Evolutionary conservation across 371 early-diverging fungal species (phyloP).

Genomic region (Coemansia sp.): DNA sequence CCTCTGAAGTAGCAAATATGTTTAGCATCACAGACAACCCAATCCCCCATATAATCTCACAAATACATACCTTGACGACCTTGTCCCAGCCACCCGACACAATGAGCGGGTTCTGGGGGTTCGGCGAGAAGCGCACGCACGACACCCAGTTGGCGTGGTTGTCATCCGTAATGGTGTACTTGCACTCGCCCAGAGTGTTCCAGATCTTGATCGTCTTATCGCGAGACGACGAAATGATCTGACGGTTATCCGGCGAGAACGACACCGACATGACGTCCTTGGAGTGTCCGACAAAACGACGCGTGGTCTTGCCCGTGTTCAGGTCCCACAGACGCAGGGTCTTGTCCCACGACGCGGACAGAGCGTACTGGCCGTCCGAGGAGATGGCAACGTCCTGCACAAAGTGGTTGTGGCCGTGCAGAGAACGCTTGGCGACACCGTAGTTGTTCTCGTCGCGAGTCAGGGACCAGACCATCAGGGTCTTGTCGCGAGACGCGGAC

Average conservation of each 20-base stretch:
- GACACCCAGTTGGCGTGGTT: slow-evolving; percentile 98
- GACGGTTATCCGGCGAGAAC: slow-evolving; percentile 98
- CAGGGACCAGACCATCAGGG: slow-evolving; percentile 94
- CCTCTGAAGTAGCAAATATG: slow-evolving; percentile 58
- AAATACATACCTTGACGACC: slow-evolving; percentile 87
- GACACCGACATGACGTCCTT: slow-evolving; percentile 96
- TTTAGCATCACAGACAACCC: slow-evolving; percentile 43
- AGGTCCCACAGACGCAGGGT: slow-evolving; percentile 98
- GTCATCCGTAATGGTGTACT: slow-evolving; percentile 90
- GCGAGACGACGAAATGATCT: slow-evolving; percentile 96
- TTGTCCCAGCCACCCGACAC: slow-evolving; percentile 99
- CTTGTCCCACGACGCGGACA: slow-evolving; percentile 98
- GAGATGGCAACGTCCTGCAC: slow-evolving; percentile 96
- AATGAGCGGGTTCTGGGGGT: slow-evolving; percentile 95
- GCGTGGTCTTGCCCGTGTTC: slow-evolving; percentile 89
- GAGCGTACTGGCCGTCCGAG: slow-evolving; percentile 95
- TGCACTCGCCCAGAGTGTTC: slow-evolving; percentile 99
- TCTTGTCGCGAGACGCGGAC: slow-evolving; percentile 94
- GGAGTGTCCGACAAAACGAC: slow-evolving; percentile 96
- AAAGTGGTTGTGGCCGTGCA: slow-evolving; percentile 95
- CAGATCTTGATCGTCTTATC: slow-evolving; percentile 99
- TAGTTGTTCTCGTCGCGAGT: slow-evolving; percentile 89
- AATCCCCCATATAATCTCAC: neutral
- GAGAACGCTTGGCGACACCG: slow-evolving; percentile 86
- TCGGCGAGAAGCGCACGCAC: slow-evolving; percentile 98